Base-by-base conservation (phyloP, 768 basidiomycete species). In the Lentinula raphanica region DNA sequence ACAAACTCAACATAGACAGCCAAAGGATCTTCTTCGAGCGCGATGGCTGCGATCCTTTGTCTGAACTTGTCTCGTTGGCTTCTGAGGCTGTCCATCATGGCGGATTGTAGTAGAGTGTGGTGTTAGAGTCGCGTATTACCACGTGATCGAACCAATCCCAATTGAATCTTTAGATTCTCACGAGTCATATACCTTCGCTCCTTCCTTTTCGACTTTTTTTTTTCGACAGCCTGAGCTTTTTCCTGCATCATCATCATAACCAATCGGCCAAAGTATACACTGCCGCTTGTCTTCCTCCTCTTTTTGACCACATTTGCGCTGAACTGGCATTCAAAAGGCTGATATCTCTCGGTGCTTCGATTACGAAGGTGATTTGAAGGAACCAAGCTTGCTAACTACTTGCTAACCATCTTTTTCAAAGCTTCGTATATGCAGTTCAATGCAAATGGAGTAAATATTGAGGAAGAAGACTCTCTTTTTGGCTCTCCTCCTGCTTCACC, bases 1-100 rank as follows among this genome's bases (percentile, higher is more conserved):
- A 98, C 85, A 71, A 94, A 97, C 67, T 86, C 79, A 69, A 90
- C 81, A 63, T 94, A 96, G 1, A 87, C 80, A 1, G 89, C 87
- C 25, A 98, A 80, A 3, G 94, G 89, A 67, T 98, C 97, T 61
- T 89, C 88, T 58, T 92, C 91, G 15, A 85, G 74, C 0, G 84
- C 84, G 35, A 76, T 78, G 6, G 19, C 31, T 21, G 70, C 74
- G 31, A 92, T 68, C 45, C 71, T 68, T 7, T 72, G 68, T 55
- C 66, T 70, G 58, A 74, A 76, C 17, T 40, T 56, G 19, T 60
- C 63, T 11, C 60, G 62, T 54, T 67, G 63, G 21, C 51, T 54
- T 5, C 54, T 50, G 56, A 62, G 63, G 48, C 51, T 54, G 36
- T 61, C 54, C 21, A 57, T 31, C 49, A 46, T 60, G 56, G 55